Conservation (phyloP, 2,329 filamentous ascomycete species). For the Penicillium sp. region DNA sequence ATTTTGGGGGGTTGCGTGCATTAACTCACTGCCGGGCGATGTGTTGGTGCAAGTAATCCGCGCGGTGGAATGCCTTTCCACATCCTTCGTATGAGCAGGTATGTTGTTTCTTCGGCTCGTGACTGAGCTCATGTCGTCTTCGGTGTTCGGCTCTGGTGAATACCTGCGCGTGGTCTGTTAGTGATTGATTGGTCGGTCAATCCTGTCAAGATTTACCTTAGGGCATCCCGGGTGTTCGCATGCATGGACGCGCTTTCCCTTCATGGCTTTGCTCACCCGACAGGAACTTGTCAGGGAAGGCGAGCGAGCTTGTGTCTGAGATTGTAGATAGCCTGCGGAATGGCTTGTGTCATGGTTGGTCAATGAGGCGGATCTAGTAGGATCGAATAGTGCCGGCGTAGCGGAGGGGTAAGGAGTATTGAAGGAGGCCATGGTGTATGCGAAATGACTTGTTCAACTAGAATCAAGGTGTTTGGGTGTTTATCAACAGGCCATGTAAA, state of each 20-base stretch:
- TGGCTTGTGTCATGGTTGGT: neutral
- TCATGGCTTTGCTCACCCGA: constrained; percentile 54
- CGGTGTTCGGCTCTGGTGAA: constrained; percentile 52
- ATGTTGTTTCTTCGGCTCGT: constrained; percentile 48
- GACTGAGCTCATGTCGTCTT: constrained; percentile 52
- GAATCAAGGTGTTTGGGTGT: neutral
- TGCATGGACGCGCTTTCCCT: constrained; percentile 52
- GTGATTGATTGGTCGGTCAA: constrained; percentile 3
- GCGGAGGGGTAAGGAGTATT: neutral
- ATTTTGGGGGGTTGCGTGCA: too few relatives aligned
- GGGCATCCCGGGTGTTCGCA: constrained; percentile 50
- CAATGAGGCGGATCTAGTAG: neutral
- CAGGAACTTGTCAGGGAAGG: constrained; percentile 17
- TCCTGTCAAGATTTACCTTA: constrained; percentile 38
- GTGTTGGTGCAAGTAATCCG: constrained; percentile 50
- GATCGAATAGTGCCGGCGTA: neutral
- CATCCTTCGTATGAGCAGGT: constrained; percentile 46
- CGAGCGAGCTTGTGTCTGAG: neutral
- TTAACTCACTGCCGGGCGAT: constrained; percentile 50
- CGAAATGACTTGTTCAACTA: neutral
- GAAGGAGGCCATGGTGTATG: neutral
- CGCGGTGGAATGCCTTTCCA: constrained; percentile 49
- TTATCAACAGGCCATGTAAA: neutral
- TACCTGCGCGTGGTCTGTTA: constrained; percentile 31
- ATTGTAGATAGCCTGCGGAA: neutral